Base-by-base conservation (phyloP, 192 early-diverging fungal species). In the Rhizophagus sp. region DNA sequence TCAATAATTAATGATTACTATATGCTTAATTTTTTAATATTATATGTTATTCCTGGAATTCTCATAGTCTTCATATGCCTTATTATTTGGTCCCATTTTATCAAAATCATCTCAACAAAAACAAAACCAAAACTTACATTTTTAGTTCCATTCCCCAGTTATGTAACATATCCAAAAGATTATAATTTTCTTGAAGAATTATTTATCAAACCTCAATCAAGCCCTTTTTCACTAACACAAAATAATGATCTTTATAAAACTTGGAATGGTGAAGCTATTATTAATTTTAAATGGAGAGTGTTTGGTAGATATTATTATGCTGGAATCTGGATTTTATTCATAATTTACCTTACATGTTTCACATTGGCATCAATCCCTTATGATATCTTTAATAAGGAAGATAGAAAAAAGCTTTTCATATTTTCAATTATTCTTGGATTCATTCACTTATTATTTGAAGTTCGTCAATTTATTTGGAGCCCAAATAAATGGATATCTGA, bases 281-380 rank as follows among this genome's bases (percentile, higher is more conserved):
- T 73, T 73, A 30, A 30, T 30, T 30, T 30, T 50, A 73, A 73
- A 73, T 73, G 71, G 71, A 41, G 39, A 4, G 10, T 39, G 41
- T 73, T 47, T 73, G 71, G 71, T 25, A 25, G 15, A 49, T 41
- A 73, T 41, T 73, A 73, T 73, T 73, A 73, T 44, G 19, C 41
- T 17, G 6, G 1, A 11, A 50, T 41, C 17, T 73, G 71, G 41
- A 22, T n/a, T 19, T n/a, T 41, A 73, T 73, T 25, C 11, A 73
- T 25, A 47, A 13, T 44, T 4, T 73, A 44, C n/a, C 41, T 50
- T 50, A 13, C 6, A 25, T 10, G 71, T 19, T 73, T 73, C 30
- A 41, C 19, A 41, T 19, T 50, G 0, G 71, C 39, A 47, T 7
- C 47, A 72, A 27, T 19, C n/a, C 11, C 24, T 10, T n/a, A 9